Percentiles rank a stretch among this genome's conserved stretches.
Evolutionary conservation across 306 rosid genomes (phyloP).

Genomic region (Vigna angularis): DNA sequence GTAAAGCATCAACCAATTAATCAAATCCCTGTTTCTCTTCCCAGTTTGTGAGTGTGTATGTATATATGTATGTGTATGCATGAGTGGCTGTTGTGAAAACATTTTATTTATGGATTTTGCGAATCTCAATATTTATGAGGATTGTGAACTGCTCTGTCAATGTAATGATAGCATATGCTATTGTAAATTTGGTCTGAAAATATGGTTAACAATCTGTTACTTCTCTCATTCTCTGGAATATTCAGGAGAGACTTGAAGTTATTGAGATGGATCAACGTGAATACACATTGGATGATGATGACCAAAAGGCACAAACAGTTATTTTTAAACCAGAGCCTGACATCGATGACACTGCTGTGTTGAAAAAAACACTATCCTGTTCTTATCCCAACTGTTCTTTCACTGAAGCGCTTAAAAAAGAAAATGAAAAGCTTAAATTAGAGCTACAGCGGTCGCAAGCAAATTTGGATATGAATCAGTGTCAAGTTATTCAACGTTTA

Average conservation of each 20-base stretch:
- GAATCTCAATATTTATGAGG: neutral
- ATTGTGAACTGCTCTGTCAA: conserved; percentile 27
- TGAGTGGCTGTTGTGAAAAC: neutral
- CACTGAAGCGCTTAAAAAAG: conserved; percentile 78
- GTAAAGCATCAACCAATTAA: neutral
- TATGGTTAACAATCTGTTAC: conserved; percentile 25
- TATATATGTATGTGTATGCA: neutral
- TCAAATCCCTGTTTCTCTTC: conserved; percentile 14
- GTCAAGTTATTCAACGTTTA: conserved; percentile 93
- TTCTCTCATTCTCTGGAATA: conserved; percentile 40
- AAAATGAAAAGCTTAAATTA: conserved; percentile 90
- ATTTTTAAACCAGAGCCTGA: conserved; percentile 92
- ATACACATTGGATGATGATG: conserved; percentile 97
- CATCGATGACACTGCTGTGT: conserved; percentile 65
- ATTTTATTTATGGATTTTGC: conserved; percentile 34
- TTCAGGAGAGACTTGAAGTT: conserved; percentile 90
- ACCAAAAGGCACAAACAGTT: conserved; percentile 80
- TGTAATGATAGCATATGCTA: conserved; percentile 22
- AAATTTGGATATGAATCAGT: conserved; percentile 77
- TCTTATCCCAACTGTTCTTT: conserved; percentile 92
- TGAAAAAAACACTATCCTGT: conserved; percentile 93
- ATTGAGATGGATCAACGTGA: conserved; percentile 93
- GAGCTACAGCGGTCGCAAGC: conserved; percentile 94
- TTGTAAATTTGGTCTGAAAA: conserved; percentile 27
- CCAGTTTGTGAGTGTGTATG: neutral